These are phyloP conservation scores for Fusarium continuum DNA, from an alignment of 2,329 filamentous ascomycete species.

Conservation along the genomic window DNA sequence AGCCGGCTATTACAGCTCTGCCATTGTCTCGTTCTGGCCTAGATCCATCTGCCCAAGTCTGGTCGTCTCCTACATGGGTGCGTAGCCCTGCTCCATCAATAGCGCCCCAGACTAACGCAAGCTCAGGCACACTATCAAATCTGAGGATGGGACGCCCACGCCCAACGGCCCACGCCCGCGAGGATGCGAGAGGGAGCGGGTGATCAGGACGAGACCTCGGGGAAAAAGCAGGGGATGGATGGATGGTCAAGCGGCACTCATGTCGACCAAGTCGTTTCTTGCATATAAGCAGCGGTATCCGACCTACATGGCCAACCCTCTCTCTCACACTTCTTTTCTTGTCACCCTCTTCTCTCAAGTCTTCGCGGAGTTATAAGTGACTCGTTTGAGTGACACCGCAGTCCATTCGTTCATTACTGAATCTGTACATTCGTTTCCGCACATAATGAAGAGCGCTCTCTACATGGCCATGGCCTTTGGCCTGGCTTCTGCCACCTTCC, in stretches of 20 bases:
- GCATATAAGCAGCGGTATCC: slow-evolving; percentile 38
- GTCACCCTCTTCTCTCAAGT: slow-evolving; percentile 30
- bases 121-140: slow-evolving; percentile 28
- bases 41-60: slow-evolving; percentile 13
- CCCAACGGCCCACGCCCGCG: slow-evolving; percentile 13
- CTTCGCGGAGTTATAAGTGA: slow-evolving; percentile 37
- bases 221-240: slow-evolving; percentile 15
- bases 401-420: slow-evolving; percentile 43
- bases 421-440: slow-evolving; percentile 39
- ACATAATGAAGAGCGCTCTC: slow-evolving; percentile 48
- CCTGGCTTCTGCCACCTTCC: slow-evolving; percentile 21
- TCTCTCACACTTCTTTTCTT: slow-evolving; percentile 18
- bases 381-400: slow-evolving; percentile 38
- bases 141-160: slow-evolving; percentile 7
- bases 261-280: slow-evolving; percentile 3
- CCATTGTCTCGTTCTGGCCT: slow-evolving; percentile 1
- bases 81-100: slow-evolving; percentile 20
- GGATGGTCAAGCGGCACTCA: background rate
- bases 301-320: background rate
- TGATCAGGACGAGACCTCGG: background rate
- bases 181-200: slow-evolving; percentile 6
- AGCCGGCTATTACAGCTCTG: slow-evolving; percentile 5
- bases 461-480: slow-evolving; percentile 47
- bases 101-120: slow-evolving; percentile 30
- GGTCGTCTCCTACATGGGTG: slow-evolving; percentile 9